Percentiles rank a stretch among this genome's conserved stretches.
Conservation (phyloP, 208 protist genomes). For the Leishmania major region DNA sequence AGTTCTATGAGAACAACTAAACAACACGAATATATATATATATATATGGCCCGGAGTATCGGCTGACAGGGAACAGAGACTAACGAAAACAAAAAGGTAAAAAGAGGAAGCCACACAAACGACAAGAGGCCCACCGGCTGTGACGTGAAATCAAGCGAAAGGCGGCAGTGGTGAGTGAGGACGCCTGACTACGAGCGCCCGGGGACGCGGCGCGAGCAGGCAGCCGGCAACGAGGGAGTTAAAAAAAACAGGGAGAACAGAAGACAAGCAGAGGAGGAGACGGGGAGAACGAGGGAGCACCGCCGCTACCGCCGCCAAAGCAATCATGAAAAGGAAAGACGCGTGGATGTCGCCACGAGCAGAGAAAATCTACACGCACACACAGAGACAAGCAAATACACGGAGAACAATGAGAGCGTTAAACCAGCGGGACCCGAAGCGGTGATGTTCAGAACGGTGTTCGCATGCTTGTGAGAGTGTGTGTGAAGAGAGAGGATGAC, state of each 20-base stretch:
- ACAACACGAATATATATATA: neutral
- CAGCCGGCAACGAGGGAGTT: too few species aligned
- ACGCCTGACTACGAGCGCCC: neutral
- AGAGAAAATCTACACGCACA: too few species aligned
- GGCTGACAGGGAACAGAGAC: neutral
- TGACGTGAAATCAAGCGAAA: conserved; percentile 4
- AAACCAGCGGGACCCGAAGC: too few species aligned
- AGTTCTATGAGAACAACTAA: neutral
- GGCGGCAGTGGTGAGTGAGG: neutral
- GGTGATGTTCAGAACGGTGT: too few species aligned
- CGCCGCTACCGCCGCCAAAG: too few species aligned
- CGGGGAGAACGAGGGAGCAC: too few species aligned
- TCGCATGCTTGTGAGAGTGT: too few species aligned
- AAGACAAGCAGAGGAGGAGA: neutral
- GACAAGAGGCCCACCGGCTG: neutral
- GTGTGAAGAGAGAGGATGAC: too few species aligned
- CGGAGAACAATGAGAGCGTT: too few species aligned
- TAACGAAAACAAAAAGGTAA: neutral
- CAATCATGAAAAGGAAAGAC: too few species aligned
- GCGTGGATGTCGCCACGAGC: too few species aligned
- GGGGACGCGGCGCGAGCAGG: neutral
- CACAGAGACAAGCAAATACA: too few species aligned
- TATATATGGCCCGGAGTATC: neutral
- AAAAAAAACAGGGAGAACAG: neutral
- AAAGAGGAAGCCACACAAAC: neutral